A percentile compares a stretch with the other conserved stretches of the same genome.
These are phyloP conservation scores for Scleroderma bovista DNA, from an alignment of 768 basidiomycete species.

Conservation along the genomic window DNA sequence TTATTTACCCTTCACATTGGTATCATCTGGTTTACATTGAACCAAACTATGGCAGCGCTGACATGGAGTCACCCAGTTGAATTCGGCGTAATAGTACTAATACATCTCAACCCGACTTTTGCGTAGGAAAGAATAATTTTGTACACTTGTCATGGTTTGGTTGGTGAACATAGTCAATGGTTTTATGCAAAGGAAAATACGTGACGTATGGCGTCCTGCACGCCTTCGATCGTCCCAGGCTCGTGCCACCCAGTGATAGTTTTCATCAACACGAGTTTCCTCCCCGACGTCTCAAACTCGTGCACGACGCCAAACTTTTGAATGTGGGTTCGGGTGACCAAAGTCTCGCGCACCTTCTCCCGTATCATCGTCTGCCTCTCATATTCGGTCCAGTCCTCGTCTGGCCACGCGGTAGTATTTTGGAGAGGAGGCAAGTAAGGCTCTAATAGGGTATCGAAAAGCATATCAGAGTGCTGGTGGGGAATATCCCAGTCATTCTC, in stretches of 20 bases:
- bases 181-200: slow-evolving; percentile 19
- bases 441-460: slow-evolving; percentile 66
- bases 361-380: slow-evolving; percentile 36
- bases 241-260: slow-evolving; percentile 54
- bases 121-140: background rate
- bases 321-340: slow-evolving; percentile 43
- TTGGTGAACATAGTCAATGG: background rate
- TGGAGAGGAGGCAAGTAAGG: slow-evolving; percentile 49
- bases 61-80: background rate
- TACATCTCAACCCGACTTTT: background rate
- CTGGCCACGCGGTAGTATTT: slow-evolving; percentile 23
- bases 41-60: no score
- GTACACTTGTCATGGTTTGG: background rate
- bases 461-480: slow-evolving; percentile 55
- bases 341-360: slow-evolving; percentile 33
- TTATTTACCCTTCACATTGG: no score
- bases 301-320: slow-evolving; percentile 47
- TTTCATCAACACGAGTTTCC: slow-evolving; percentile 53
- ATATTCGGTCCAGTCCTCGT: slow-evolving; percentile 43
- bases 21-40: no score
- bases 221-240: slow-evolving; percentile 57
- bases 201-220: slow-evolving; percentile 53
- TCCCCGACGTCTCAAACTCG: slow-evolving; percentile 41
- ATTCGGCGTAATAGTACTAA: background rate
- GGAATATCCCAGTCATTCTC: slow-evolving; percentile 73